Evolutionary conservation across 495 filamentous ascomycete genomes (phyloP).

Genomic region (Pseudevernia furfuracea): DNA sequence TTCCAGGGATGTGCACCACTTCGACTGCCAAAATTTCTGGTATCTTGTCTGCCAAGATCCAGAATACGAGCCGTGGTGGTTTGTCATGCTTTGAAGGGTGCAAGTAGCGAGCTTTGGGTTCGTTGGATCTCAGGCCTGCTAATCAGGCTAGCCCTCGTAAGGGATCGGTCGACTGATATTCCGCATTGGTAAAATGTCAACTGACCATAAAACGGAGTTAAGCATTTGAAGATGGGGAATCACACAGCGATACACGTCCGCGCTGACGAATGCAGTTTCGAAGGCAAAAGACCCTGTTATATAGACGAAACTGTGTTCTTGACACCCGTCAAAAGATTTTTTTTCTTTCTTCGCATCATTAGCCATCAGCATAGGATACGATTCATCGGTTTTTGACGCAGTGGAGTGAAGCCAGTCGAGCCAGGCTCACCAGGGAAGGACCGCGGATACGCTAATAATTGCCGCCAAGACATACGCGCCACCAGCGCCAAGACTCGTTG

Average conservation of each 20-base stretch:
- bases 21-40: not conserved
- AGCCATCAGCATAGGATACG: not conserved
- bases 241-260: not conserved
- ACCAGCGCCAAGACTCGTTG: not conserved
- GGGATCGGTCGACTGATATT: not conserved
- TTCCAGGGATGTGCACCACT: not conserved
- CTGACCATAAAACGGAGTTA: not conserved
- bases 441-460: not conserved
- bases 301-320: conserved; percentile 9
- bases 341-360: not conserved
- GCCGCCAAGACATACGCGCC: conserved; percentile 1
- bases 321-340: not conserved
- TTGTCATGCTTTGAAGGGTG: not conserved
- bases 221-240: not conserved
- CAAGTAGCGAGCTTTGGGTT: not conserved
- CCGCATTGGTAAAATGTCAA: not conserved
- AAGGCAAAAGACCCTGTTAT: not conserved
- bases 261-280: conserved; percentile 12
- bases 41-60: not conserved
- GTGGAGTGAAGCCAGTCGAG: not conserved
- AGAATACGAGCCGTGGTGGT: not conserved
- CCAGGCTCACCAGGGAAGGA: not conserved
- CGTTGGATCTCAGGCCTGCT: not conserved
- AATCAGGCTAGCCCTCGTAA: not conserved
- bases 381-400: not conserved